Evolutionary conservation across 2,329 filamentous ascomycete species (phyloP), one percentile per base, ranked within the genome.

Genomic region (Colletotrichum sp.): DNA sequence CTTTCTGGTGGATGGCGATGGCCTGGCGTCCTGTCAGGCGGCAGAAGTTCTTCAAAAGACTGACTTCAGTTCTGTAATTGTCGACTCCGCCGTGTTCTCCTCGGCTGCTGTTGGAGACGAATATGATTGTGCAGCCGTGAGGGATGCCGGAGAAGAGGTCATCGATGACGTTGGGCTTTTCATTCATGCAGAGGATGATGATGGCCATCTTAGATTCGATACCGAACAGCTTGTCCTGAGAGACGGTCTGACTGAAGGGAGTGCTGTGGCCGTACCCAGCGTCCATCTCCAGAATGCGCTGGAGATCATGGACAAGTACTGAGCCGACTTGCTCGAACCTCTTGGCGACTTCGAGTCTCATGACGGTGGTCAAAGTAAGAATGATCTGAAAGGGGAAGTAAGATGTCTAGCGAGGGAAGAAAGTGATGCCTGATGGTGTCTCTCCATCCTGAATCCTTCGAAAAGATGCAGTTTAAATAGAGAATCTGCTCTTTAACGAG

Each of bases 1-100:
- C 65, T 21, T 73, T 73, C 43, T 69, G 70, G 64, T 73, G 70
- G 18, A 73, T 67, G n/a, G 70, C 64, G 16, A 73, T 62, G 24
- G 64, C 70, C 55, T 13, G n/a, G 21, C 70, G 64, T 15, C 36
- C 52, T 8, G 64, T 38, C 5, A 26, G 24, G 13, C 34, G 34
- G 55, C 65, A 73, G n/a, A 61, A 62, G 8, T 55, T 30, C 3
- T 30, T 52, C 5, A 73, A 16, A 16, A 61, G 30, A 4, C 16
- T 16, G 36, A 55, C 70, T 16, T 73, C 70, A 2, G 21, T 62
- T 6, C 32, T 38, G 70, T 62, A 73, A 7, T 55, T 34, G 62
- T 73, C 70, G 10, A 28, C 28, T 6, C 18, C 52, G 8, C 24
- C 43, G 43, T 52, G 43, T 7, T 52, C 43, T 13, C 43, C 13